Percentiles rank a stretch among this genome's conserved stretches.
These are phyloP conservation scores for Clonostachys chloroleuca DNA, from an alignment of 2,329 filamentous ascomycete species.

Conservation along the genomic window DNA sequence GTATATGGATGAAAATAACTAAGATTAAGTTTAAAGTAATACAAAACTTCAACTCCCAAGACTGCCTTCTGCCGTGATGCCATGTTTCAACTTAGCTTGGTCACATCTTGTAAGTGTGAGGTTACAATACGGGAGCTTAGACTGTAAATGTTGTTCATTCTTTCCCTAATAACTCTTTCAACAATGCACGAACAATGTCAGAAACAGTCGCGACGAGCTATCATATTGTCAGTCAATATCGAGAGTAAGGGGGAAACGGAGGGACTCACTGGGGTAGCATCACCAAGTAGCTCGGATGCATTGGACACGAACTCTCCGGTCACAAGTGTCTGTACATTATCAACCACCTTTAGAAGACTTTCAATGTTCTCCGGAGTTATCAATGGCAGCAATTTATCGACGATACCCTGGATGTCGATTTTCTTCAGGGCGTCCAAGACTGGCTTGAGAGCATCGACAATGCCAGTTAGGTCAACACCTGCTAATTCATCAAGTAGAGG, in stretches of 20 bases:
- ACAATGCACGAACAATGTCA: conserved; percentile 21
- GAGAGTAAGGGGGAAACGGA: neutral
- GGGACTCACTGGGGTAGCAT: conserved; percentile 31
- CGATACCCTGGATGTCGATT: conserved; percentile 27
- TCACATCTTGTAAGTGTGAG: too few relatives aligned
- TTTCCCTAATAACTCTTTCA: conserved; percentile 18
- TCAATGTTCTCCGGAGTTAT: conserved; percentile 30
- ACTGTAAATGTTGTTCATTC: neutral
- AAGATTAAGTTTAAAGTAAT: too few relatives aligned
- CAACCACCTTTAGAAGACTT: conserved; percentile 25
- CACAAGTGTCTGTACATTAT: conserved; percentile 30
- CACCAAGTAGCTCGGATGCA: conserved; percentile 34
- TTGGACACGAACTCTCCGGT: conserved; percentile 33
- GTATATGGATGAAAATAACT: too few relatives aligned
- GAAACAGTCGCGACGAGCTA: conserved; percentile 24
- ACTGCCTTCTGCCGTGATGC: too few relatives aligned
- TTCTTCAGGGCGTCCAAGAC: conserved; percentile 27
- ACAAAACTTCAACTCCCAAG: too few relatives aligned
- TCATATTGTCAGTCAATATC: neutral
- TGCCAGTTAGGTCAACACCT: conserved; percentile 23
- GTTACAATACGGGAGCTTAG: too few relatives aligned
- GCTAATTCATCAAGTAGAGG: conserved; percentile 27
- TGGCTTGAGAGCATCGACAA: conserved; percentile 26
- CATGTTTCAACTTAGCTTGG: too few relatives aligned
- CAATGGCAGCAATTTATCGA: conserved; percentile 29